phyloP scores from a whole-genome alignment of 495 filamentous ascomycete species.

The Lophium mytilinum region DNA sequence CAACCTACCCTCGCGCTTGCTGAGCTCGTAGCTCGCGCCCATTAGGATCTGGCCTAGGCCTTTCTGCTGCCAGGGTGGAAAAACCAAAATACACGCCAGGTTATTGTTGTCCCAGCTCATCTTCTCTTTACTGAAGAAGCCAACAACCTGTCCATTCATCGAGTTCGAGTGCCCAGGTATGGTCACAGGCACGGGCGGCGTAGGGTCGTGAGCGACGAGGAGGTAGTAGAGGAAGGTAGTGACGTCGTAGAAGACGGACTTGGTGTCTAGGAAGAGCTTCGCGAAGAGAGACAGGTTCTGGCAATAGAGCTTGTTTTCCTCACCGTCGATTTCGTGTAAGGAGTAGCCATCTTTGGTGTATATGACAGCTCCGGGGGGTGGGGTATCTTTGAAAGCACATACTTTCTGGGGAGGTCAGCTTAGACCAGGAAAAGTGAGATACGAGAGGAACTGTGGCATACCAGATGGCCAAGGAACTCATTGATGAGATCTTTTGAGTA shows the following conservation, averaged over 20 bases:
- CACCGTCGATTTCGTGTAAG: constrained; percentile 91
- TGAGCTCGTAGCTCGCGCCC: constrained; percentile 87
- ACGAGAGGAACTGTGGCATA: constrained; percentile 16
- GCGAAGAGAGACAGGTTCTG: constrained; percentile 95
- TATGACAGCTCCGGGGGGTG: constrained; percentile 36
- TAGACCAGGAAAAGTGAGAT: constrained; percentile 23
- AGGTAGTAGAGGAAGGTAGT: constrained; percentile 92
- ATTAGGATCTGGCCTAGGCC: constrained; percentile 86
- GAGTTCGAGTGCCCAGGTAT: constrained; percentile 14
- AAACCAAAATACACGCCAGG: constrained; percentile 90
- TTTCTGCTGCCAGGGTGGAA: constrained; percentile 89
- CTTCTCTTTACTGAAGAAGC: constrained; percentile 98
- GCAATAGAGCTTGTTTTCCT: constrained; percentile 76
- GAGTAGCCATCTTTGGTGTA: constrained; percentile 52
- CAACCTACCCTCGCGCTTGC: constrained; percentile 71
- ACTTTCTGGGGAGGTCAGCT: constrained; percentile 34
- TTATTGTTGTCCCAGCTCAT: constrained; percentile 99
- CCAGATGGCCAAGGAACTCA: constrained; percentile 47
- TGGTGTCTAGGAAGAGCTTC: constrained; percentile 97
- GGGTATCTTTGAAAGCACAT: constrained; percentile 32
- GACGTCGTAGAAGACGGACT: constrained; percentile 97
- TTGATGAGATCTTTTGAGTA: constrained; percentile 65
- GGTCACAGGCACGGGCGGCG: constrained; percentile 15
- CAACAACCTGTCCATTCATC: constrained; percentile 54
- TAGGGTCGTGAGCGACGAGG: constrained; percentile 56